phyloP scores from a whole-genome alignment of 1,284 basidiomycete species.

The Cutaneotrichosporon daszewskae region DNA sequence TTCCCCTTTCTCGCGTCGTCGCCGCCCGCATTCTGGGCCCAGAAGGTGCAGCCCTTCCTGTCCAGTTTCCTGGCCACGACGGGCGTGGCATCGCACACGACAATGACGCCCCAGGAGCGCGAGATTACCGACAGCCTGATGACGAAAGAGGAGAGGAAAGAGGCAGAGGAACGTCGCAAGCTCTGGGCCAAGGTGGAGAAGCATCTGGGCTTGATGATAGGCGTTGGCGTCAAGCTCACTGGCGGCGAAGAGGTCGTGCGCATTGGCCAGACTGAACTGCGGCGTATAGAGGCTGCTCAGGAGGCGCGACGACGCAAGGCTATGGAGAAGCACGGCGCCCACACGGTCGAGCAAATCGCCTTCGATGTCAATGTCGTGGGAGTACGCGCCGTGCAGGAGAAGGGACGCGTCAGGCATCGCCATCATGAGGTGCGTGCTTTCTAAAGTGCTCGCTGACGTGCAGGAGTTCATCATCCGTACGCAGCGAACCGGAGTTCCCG shows the following conservation, averaged over 20 bases:
- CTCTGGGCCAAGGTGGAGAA: constrained; percentile 68
- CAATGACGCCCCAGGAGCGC: constrained; percentile 39
- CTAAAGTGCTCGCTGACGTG: constrained; percentile 2
- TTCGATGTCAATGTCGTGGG: constrained; percentile 88
- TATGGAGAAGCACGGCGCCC: constrained; percentile 47
- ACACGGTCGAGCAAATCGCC: constrained; percentile 1
- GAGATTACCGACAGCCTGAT: constrained; percentile 35
- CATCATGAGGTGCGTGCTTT: constrained; percentile 64
- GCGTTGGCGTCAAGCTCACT: constrained; percentile 69
- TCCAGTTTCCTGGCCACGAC: constrained; percentile 62
- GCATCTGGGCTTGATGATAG: constrained; percentile 71
- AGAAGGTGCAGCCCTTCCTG: constrained; percentile 88
- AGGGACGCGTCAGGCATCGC: constrained; percentile 72
- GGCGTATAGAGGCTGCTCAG: constrained; percentile 64
- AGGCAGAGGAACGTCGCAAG: constrained; percentile 58
- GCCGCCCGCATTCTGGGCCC: constrained; percentile 80
- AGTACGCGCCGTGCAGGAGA: constrained; percentile 71
- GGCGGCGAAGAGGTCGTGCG: constrained; percentile 82
- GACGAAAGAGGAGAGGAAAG: constrained; percentile 53
- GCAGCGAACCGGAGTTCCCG: constrained; percentile 61
- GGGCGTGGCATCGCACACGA: constrained; percentile 40
- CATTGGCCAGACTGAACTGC: constrained; percentile 72
- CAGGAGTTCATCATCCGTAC: constrained; percentile 95
- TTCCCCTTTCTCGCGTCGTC: constrained; percentile 87
- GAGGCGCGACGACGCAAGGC: constrained; percentile 49